Evolutionary conservation across 768 basidiomycete species (phyloP).

Genomic region (Boletales sp.): DNA sequence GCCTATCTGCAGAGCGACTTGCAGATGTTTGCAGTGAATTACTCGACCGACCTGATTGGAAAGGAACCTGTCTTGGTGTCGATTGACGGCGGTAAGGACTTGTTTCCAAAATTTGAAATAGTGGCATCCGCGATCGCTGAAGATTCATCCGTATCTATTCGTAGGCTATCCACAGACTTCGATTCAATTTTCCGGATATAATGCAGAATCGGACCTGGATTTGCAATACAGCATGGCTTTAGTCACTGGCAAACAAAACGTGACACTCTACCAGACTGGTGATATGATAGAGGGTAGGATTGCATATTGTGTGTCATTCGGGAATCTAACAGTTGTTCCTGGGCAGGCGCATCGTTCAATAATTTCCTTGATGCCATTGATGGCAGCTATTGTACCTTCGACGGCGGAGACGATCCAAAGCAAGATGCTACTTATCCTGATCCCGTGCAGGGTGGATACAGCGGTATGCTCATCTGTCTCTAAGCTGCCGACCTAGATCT

Average conservation of each 20-base stretch:
- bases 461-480: slow-evolving; percentile 9
- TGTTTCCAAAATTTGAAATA: not conserved
- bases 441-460: slow-evolving; percentile 9
- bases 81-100: slow-evolving; percentile 33
- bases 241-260: slow-evolving; percentile 24
- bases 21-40: slow-evolving; percentile 30
- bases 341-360: slow-evolving; percentile 33
- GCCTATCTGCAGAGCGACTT: slow-evolving; percentile 29
- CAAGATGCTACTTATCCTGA: slow-evolving; percentile 30
- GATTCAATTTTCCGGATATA: slow-evolving; percentile 10
- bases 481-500: not conserved
- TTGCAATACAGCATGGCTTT: slow-evolving; percentile 31
- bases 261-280: slow-evolving; percentile 34
- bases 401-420: slow-evolving; percentile 32
- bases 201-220: slow-evolving; percentile 32
- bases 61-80: slow-evolving; percentile 28
- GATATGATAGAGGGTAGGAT: slow-evolving; percentile 22
- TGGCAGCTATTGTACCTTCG: slow-evolving; percentile 34
- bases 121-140: not conserved
- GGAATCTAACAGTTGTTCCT: not conserved
- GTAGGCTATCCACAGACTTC: slow-evolving; percentile 28
- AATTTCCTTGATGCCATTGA: slow-evolving; percentile 40
- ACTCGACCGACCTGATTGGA: slow-evolving; percentile 18
- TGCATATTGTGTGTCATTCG: not conserved
- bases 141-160: not conserved